Base-by-base conservation (phyloP, 208 protist genomes). In the Crithidia bombi region DNA sequence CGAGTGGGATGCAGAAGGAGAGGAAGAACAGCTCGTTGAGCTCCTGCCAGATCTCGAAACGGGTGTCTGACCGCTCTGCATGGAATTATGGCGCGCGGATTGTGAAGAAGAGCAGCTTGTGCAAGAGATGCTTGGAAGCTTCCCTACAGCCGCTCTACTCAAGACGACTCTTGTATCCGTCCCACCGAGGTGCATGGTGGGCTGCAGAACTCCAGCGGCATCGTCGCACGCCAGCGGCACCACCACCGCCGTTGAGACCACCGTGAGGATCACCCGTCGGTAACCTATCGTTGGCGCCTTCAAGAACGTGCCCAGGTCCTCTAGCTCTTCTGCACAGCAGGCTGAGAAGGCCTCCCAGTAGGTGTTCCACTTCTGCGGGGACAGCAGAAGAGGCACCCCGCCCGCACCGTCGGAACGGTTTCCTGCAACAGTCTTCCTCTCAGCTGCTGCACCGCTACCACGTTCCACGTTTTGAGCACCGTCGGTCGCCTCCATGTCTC, bases 311-410 rank as follows among this genome's bases (percentile, higher is more conserved):
- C 68, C 63, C 23, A 80, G 52, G 0, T 38, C 33, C 32, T 74
- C 75, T 47, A 80, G 30, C 39, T 54, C 56, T 15, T 75, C 75
- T 5, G 59, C 68, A 35, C 63, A 80, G 50, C 57, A 65, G 11
- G 28, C 41, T 10, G 75, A 75, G 44, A 58, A 80, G 2, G 49
- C 63, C 14, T 75, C 71, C 89, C 89, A 94, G 73, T 91, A 94
- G 2, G 63, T 12, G 52, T 94, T 90, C 89, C 89, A 94, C 58
- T 73, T 17, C 32, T 83, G 44, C n/a, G 75, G 68, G 54, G 74
- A 41, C 12, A 91, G 63, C 52, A 66, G 63, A n/a, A 28, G 69
- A 39, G 38, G 75, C 28, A 46, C 28, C 17, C 9, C 41, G 12
- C 12, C 7, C 33, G 39, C 36, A n/a, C 55, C 3, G 5, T 7